Conservation (phyloP, 2,329 filamentous ascomycete genomes). For the Xylaria digitata region DNA sequence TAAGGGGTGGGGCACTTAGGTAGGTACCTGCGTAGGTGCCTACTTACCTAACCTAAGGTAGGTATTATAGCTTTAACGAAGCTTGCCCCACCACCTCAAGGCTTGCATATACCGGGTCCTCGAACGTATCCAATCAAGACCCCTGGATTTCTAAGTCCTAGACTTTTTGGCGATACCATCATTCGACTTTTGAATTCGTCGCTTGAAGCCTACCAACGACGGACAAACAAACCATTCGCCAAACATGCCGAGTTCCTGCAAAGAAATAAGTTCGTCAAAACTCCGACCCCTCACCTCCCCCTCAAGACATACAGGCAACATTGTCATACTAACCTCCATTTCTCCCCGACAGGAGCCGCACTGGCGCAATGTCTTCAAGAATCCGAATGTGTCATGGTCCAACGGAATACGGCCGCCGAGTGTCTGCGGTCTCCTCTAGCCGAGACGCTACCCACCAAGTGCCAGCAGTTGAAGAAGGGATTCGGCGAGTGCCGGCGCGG, state of each 20-base stretch:
- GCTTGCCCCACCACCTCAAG: background rate
- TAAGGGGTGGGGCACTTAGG: background rate
- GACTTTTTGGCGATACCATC: constrained; percentile 23
- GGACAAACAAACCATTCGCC: constrained; percentile 8
- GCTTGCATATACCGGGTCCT: constrained; percentile 24
- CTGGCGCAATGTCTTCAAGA: constrained; percentile 95
- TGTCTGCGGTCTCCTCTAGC: constrained; percentile 86
- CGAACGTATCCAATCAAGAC: constrained; percentile 21
- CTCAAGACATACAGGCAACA: constrained; percentile 6
- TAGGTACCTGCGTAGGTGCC: background rate
- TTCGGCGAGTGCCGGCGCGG: constrained; percentile 96
- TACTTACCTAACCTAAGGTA: no score
- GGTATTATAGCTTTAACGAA: no score
- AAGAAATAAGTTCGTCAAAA: constrained; percentile 84
- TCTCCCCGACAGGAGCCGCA: constrained; percentile 75
- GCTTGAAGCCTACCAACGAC: background rate
- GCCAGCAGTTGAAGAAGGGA: constrained; percentile 91
- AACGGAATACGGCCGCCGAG: constrained; percentile 86
- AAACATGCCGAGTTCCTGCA: constrained; percentile 93
- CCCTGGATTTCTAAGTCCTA: constrained; percentile 1
- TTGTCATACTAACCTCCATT: constrained; percentile 8
- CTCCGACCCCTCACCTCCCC: constrained; percentile 10
- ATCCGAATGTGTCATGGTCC: constrained; percentile 94
- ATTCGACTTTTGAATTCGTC: constrained; percentile 13
- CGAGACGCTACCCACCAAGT: constrained; percentile 85